Percentiles rank a stretch among this genome's conserved stretches.
These are phyloP conservation scores for Arabidopsis arenosa DNA, from an alignment of 345 rosid genomes.

Conservation along the genomic window DNA sequence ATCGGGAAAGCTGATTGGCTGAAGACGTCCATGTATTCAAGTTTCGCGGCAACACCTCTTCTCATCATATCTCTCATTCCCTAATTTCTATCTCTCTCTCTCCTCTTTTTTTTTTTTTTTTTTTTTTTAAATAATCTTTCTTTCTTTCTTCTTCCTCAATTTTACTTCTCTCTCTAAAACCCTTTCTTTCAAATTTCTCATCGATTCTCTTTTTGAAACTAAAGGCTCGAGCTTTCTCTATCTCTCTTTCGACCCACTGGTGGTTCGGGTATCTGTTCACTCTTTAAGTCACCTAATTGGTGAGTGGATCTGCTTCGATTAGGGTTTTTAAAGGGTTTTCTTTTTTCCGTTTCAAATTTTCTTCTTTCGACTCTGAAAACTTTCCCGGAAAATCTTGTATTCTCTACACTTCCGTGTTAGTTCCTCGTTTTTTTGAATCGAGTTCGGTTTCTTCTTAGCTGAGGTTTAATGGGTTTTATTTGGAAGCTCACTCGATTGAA, in stretches of 20 bases:
- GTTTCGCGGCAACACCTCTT: constrained; percentile 82
- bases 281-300: constrained; percentile 39
- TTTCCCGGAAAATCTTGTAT: not conserved
- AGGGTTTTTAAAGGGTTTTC: constrained; percentile 48
- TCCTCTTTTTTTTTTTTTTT: not conserved
- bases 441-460: not conserved
- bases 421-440: not conserved
- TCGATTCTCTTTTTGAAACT: constrained; percentile 39
- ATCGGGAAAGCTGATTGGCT: constrained; percentile 40
- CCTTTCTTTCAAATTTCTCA: constrained; percentile 34
- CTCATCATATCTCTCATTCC: not conserved
- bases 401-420: constrained; percentile 20
- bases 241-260: constrained; percentile 12
- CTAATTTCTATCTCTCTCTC: constrained; percentile 26
- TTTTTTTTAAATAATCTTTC: too few relatives aligned
- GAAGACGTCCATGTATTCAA: constrained; percentile 60
- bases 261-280: constrained; percentile 29
- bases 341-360: constrained; percentile 22
- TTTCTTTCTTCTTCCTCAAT: not conserved
- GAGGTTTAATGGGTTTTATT: constrained; percentile 18
- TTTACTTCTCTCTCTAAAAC: constrained; percentile 34
- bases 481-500: constrained; percentile 32
- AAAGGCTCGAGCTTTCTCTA: constrained; percentile 38
- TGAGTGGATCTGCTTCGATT: constrained; percentile 56
- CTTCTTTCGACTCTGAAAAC: not conserved